Base-by-base conservation (phyloP, 2,329 filamentous ascomycete species). In the Curvularia spicifera region DNA sequence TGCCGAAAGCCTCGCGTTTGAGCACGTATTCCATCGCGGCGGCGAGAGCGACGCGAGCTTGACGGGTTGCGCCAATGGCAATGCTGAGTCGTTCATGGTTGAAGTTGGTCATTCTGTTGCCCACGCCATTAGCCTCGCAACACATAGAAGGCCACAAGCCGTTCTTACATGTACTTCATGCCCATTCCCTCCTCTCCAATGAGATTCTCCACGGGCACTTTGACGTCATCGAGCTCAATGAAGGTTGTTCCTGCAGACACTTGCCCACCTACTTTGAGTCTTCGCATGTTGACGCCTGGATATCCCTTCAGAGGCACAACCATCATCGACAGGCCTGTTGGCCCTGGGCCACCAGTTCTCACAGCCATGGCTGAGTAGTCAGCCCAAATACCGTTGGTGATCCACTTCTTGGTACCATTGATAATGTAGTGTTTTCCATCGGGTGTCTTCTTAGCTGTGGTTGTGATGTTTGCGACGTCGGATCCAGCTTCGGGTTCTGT, bases 371-470 rank as follows among this genome's bases (percentile, higher is more conserved):
- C 84, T 6, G 84, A 81, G 66, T 86, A 87, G 57, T 91, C 85
- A 5, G 85, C 81, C 88, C 87, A 91, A 58, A 90, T 86, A 5
- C 86, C 89, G 37, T 71, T 75, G 22, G 71, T 72, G 45, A 76
- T 72, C 89, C 90, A 93, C 78, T 93, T 91, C 83, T 92, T 92
- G 0, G 84, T 82, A n/a, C 89, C 89, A 57, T 90, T 91, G 47
- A 92, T 78, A 46, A 92, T 82, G 70, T 89, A 93, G 67, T 85
- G 78, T 71, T 86, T 87, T 10, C 89, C 89, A 68, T 89, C 86
- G 0, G 79, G 70, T 6, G 81, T 84, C 73, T 87, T 88, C 4
- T 75, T 79, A 1, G 89, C 90, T 0, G 86, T 89, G 0, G 89
- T 91, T 4, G 83, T 82, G 63, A 92, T 89, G 67, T 88, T 89